Evolutionary conservation across 2,329 filamentous ascomycete species (phyloP).

Genomic region (Colletotrichum brevisporum): DNA sequence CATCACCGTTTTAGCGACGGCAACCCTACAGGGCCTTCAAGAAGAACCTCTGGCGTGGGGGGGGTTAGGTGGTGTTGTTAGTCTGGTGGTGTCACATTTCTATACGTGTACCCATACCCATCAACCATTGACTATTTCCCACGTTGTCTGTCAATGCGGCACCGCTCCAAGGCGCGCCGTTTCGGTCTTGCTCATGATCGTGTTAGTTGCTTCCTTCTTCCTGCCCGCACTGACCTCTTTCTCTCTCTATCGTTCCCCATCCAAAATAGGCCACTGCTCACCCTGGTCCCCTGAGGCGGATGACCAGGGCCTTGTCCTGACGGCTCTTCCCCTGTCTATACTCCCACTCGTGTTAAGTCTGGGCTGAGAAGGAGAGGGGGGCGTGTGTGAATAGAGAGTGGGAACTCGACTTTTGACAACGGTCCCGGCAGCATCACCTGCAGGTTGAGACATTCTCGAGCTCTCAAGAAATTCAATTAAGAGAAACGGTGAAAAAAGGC

Average conservation of each 20-base stretch:
- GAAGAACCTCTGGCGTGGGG: no score
- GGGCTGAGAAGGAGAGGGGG: not conserved
- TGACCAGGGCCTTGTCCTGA: conserved; percentile 2
- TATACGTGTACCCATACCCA: not conserved
- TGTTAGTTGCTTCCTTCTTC: not conserved
- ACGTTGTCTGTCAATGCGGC: not conserved
- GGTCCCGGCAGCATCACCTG: conserved; percentile 9
- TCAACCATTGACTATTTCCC: not conserved
- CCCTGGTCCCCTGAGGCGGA: conserved; percentile 10
- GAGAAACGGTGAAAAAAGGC: conserved; percentile 1
- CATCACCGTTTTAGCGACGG: no score
- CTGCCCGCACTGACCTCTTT: not conserved
- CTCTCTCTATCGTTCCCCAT: conserved; percentile 12
- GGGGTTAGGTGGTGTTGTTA: no score
- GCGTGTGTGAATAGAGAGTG: not conserved
- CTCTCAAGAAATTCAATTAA: conserved; percentile 13
- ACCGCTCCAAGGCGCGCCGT: not conserved
- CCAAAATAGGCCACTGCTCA: not conserved
- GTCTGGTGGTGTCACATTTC: not conserved
- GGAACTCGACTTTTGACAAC: not conserved
- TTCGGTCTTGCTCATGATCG: not conserved
- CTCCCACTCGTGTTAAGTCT: conserved; percentile 12
- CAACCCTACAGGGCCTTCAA: no score
- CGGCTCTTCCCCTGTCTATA: conserved; percentile 25
- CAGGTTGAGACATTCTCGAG: conserved; percentile 10